phyloP scores from a whole-genome alignment of 495 filamentous ascomycete species.

The Xanthoparmelia taractica region DNA sequence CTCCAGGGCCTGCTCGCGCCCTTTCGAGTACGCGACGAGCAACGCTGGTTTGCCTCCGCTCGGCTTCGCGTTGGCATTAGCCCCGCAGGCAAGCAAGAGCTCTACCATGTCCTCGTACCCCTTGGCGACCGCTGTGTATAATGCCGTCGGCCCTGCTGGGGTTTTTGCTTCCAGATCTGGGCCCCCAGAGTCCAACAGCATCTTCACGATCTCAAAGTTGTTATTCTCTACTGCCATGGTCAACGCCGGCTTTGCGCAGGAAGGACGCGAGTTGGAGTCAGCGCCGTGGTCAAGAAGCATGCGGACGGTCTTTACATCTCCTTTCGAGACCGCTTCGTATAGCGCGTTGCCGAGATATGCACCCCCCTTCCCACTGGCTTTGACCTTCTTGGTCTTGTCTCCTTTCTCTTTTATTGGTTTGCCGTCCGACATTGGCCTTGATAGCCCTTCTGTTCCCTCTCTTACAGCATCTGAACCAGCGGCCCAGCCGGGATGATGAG shows the following conservation, averaged over 20 bases:
- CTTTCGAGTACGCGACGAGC: conserved; percentile 11
- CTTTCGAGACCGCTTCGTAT: conserved; percentile 16
- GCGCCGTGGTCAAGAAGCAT: conserved; percentile 19
- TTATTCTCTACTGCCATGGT: conserved; percentile 15
- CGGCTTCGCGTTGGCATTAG: conserved; percentile 17
- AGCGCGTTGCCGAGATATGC: conserved; percentile 16
- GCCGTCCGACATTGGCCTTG: neutral
- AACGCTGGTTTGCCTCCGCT: conserved; percentile 18
- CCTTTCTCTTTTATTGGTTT: neutral
- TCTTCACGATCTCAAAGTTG: conserved; percentile 10
- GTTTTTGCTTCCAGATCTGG: conserved; percentile 18
- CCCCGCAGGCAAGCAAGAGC: conserved; percentile 15
- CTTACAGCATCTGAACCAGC: neutral
- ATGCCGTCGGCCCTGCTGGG: conserved; percentile 15
- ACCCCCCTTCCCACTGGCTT: neutral
- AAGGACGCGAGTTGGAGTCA: conserved; percentile 14
- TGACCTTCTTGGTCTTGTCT: neutral
- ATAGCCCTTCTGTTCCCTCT: neutral
- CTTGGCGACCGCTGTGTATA: conserved; percentile 15
- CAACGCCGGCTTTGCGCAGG: conserved; percentile 17
- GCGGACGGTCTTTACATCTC: conserved; percentile 9
- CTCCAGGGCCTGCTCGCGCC: conserved; percentile 10
- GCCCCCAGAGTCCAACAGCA: conserved; percentile 15
- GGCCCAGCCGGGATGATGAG: neutral
- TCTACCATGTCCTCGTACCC: conserved; percentile 8